Evolutionary conservation across 1,284 basidiomycete genomes (phyloP), one percentile per base, ranked within the genome.

Genomic region (Boletellus deceptivus): DNA sequence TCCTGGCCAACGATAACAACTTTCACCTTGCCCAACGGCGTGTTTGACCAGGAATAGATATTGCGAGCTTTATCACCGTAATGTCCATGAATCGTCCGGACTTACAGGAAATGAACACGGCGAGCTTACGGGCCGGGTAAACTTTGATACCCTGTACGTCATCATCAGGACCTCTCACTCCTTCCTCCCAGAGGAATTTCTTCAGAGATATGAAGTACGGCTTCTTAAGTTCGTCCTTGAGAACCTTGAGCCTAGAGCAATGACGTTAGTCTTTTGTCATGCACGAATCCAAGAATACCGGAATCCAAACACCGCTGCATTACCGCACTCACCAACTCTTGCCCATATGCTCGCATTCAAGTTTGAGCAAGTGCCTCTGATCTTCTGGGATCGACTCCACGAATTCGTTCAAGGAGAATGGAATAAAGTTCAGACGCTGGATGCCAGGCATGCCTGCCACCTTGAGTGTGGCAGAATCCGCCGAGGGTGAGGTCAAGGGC

Each of bases 1-100:
- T 89, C 88, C 69, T 90, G 87, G 8, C 90, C 89, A 48, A 92
- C 76, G 54, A 92, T 88, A 37, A 92, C 88, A 20, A 89, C 85
- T 60, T 82, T 86, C 57, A 92, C 82, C 56, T 82, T 80, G 10
- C 86, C 86, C 14, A 92, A 72, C 9, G 89, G 87, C 20, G 89
- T 90, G 55, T 84, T 81, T 13, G 86, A 89, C 89, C 90, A 92
- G 11, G 87, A 73, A 64, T 92, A 92, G 53, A 92, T 89, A 58
- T 91, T 79, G 53, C 73, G 73, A 39, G 85, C 87, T 87, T 58
- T 41, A 44, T 25, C 44, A 29, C 49, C 43, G 37, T 46, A 48
- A 47, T 43, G 29, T 43, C 31, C 22, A 42, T 50, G 43, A 50
- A 40, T 53, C 16, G 46, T 49, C 24, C 37, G 17, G 37, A 22